Evolutionary conservation across 352 stramenopile species (phyloP).

Genomic region (Globisporangium radiosum): DNA sequence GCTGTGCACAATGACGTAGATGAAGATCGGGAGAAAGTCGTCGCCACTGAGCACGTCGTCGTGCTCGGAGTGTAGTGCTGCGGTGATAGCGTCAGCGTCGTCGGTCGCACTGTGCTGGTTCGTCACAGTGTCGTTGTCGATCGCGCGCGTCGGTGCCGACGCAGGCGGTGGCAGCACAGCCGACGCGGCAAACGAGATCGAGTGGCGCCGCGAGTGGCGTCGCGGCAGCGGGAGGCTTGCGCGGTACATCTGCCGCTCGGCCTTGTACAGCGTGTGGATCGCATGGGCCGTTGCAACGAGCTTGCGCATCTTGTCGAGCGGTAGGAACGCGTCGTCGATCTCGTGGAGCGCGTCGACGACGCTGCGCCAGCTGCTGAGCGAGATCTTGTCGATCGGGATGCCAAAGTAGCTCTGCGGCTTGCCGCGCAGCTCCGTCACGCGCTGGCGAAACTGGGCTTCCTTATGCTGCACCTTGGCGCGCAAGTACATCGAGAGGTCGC

Average conservation of each 20-base stretch:
- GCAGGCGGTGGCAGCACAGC: conserved; percentile 4
- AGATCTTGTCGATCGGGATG: conserved; percentile 73
- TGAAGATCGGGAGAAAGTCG: conserved; percentile 86
- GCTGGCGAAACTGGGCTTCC: conserved; percentile 68
- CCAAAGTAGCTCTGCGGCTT: conserved; percentile 82
- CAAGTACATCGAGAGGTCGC: conserved; percentile 37
- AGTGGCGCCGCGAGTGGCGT: conserved; percentile 30
- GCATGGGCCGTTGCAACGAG: conserved; percentile 61
- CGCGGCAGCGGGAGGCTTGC: conserved; percentile 17
- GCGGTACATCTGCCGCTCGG: conserved; percentile 46
- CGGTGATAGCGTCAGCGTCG: background rate
- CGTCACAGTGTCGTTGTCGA: background rate
- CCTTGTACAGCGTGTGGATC: conserved; percentile 67
- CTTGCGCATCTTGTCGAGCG: conserved; percentile 81
- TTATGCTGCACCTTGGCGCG: conserved; percentile 47
- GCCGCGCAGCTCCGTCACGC: conserved; percentile 51
- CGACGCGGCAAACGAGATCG: conserved; percentile 16
- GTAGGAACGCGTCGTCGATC: conserved; percentile 75
- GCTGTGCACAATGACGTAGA: conserved; percentile 86
- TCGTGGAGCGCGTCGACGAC: conserved; percentile 78
- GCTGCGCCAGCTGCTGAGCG: conserved; percentile 61
- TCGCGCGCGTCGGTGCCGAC: conserved; percentile 4
- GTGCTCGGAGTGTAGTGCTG: conserved; percentile 15
- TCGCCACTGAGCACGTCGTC: conserved; percentile 77
- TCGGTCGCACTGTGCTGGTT: background rate